Conservation (phyloP, 1,284 basidiomycete genomes). For the Moesziomyces antarcticus region DNA sequence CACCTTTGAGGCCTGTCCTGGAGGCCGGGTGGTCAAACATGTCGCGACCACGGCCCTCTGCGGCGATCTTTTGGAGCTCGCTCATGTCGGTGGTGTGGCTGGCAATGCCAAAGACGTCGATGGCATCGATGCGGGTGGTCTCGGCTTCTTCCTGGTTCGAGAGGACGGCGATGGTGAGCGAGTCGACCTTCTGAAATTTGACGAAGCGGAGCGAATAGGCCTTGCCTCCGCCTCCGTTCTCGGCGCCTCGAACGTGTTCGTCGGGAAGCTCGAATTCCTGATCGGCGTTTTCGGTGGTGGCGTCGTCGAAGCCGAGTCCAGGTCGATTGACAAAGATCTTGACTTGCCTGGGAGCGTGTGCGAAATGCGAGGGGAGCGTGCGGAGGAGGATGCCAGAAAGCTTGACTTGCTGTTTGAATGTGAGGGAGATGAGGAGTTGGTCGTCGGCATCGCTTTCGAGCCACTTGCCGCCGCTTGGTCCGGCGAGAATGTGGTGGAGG, state of each 20-base stretch:
- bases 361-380: constrained; percentile 59
- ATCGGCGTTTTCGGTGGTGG: constrained; percentile 66
- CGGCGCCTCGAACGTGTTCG: constrained; percentile 54
- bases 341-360: constrained; percentile 27
- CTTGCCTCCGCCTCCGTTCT: constrained; percentile 70
- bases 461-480: constrained; percentile 72
- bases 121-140: constrained; percentile 79
- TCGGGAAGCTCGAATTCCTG: constrained; percentile 69
- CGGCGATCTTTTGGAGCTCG: constrained; percentile 52
- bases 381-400: constrained; percentile 78
- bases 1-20: constrained; percentile 74
- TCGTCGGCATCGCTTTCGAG: constrained; percentile 84
- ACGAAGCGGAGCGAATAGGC: constrained; percentile 77
- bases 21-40: constrained; percentile 14
- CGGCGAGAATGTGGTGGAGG: constrained; percentile 72
- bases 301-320: constrained; percentile 68
- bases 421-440: constrained; percentile 71
- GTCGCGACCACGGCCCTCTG: constrained; percentile 24
- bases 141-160: constrained; percentile 81
- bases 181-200: constrained; percentile 78
- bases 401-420: constrained; percentile 83
- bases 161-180: constrained; percentile 77
- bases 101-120: constrained; percentile 78
- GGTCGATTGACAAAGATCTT: constrained; percentile 66
- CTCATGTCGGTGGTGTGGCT: constrained; percentile 73